Evolutionary conservation across 768 basidiomycete species (phyloP).

Genomic region (Calvatia gigantea): DNA sequence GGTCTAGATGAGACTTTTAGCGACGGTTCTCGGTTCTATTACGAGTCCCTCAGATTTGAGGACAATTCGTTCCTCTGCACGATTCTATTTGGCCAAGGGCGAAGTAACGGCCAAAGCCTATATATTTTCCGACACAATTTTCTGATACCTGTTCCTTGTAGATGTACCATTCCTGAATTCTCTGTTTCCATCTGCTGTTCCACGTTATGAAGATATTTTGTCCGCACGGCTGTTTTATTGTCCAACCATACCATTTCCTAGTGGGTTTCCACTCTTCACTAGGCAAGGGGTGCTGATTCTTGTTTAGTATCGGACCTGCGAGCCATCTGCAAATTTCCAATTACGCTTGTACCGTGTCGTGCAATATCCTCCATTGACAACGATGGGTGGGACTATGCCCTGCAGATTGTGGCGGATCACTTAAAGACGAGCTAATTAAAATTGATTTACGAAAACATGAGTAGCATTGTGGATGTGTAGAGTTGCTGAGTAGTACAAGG

Average conservation of each 20-base stretch:
- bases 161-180: not conserved
- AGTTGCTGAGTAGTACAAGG: too few species aligned
- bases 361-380: constrained; percentile 37
- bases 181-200: not conserved
- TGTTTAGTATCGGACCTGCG: not conserved
- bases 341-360: constrained; percentile 51
- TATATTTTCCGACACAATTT: not conserved
- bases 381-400: constrained; percentile 54
- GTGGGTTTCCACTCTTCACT: constrained; percentile 22
- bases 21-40: not conserved
- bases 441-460: too few species aligned
- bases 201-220: constrained; percentile 17
- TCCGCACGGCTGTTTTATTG: constrained; percentile 49
- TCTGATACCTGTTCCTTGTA: not conserved
- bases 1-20: not conserved
- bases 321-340: constrained; percentile 21
- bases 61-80: not conserved
- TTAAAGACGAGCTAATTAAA: not conserved
- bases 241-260: constrained; percentile 20
- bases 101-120: constrained; percentile 6
- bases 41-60: constrained; percentile 1
- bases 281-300: not conserved
- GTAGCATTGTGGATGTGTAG: too few species aligned
- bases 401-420: constrained; percentile 38
- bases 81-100: constrained; percentile 3